Evolutionary conservation across 1,139 yeast genomes (phyloP).

Genomic region (Eremothecium sinecaudum): DNA sequence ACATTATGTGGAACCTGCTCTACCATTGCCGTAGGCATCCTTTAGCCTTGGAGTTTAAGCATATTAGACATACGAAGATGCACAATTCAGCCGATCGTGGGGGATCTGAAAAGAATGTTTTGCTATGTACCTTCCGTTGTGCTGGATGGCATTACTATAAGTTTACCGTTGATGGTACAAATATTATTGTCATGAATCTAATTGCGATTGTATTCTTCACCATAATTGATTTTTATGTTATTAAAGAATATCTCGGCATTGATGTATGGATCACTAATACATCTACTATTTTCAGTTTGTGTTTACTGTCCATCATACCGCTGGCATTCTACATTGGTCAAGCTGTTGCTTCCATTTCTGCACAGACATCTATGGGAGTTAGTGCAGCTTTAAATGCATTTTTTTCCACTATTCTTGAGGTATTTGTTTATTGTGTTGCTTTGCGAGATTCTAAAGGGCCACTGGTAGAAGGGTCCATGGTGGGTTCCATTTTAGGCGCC

Average conservation of each 20-base stretch:
- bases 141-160: conserved; percentile 89
- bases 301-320: conserved; percentile 81
- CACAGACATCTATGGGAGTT: conserved; percentile 98
- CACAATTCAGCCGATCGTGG: conserved; percentile 18
- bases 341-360: conserved; percentile 96
- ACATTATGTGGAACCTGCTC: conserved; percentile 55
- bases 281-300: conserved; percentile 54
- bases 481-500: conserved; percentile 90
- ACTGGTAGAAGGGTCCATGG: conserved; percentile 93
- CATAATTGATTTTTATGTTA: conserved; percentile 62
- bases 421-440: conserved; percentile 87
- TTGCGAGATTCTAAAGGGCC: conserved; percentile 75
- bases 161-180: conserved; percentile 93
- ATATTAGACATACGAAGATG: conserved; percentile 14
- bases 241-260: conserved; percentile 45
- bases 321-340: conserved; percentile 96
- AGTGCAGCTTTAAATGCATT: conserved; percentile 98
- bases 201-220: conserved; percentile 73
- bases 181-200: conserved; percentile 81
- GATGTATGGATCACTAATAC: conserved; percentile 47
- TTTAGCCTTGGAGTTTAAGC: conserved; percentile 43
- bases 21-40: conserved; percentile 87
- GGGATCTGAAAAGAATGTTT: conserved; percentile 34
- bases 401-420: conserved; percentile 91
- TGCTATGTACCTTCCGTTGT: conserved; percentile 81